Percentiles rank a stretch among this genome's conserved stretches.
Evolutionary conservation across 768 basidiomycete genomes (phyloP).

Genomic region (Auricularia cornea): DNA sequence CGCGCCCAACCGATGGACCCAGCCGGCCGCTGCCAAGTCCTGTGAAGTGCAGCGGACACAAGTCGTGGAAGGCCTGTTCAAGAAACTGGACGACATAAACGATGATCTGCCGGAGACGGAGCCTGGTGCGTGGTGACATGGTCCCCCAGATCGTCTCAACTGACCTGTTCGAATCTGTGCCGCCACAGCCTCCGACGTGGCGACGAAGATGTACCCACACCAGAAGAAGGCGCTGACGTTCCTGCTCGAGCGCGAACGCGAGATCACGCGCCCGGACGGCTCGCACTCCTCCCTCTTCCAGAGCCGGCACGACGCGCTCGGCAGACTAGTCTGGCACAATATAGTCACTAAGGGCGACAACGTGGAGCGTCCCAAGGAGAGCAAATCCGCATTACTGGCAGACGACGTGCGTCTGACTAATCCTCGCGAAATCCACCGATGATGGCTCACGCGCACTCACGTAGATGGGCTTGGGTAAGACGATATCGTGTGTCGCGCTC

Average conservation of each 20-base stretch:
- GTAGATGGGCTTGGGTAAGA: constrained; percentile 98
- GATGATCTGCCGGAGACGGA: constrained; percentile 83
- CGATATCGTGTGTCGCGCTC: constrained; percentile 89
- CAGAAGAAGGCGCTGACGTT: constrained; percentile 98
- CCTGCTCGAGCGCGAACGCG: constrained; percentile 78
- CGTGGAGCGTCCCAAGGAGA: constrained; percentile 54
- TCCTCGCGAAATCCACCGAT: constrained; percentile 9
- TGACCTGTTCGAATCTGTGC: not conserved
- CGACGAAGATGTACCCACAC: constrained; percentile 88
- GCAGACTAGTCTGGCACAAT: constrained; percentile 56
- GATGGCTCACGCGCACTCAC: constrained; percentile 10
- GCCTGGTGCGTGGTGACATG: constrained; percentile 49
- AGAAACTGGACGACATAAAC: constrained; percentile 67
- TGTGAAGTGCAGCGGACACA: constrained; percentile 89
- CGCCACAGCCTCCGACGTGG: constrained; percentile 55
- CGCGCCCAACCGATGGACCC: constrained; percentile 40
- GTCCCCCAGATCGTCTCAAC: constrained; percentile 12
- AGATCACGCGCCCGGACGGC: constrained; percentile 46
- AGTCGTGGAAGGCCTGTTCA: constrained; percentile 82
- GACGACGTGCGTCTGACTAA: constrained; percentile 70
- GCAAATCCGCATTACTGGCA: constrained; percentile 86
- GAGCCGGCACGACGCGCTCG: constrained; percentile 28
- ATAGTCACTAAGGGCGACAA: constrained; percentile 76
- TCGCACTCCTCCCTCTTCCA: constrained; percentile 70
- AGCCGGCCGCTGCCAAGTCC: constrained; percentile 57